Evolutionary conservation across 441 rosid genomes (phyloP).

Genomic region (Cnidoscolus chayamansa): DNA sequence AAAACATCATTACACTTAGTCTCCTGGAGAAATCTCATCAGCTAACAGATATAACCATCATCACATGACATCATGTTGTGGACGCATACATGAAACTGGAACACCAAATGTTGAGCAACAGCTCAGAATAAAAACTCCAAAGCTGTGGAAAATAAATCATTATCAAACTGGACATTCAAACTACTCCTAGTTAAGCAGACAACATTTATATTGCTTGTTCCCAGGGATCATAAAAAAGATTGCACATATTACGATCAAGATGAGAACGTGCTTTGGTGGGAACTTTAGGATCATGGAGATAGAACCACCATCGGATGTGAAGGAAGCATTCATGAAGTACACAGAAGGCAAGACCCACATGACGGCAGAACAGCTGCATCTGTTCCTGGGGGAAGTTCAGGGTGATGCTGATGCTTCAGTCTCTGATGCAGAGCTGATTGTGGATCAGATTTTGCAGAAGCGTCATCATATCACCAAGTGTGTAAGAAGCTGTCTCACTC

Average conservation of each 20-base stretch:
- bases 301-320: slow-evolving; percentile 62
- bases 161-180: background rate
- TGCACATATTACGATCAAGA: slow-evolving; percentile 6
- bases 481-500: slow-evolving; percentile 44
- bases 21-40: no score
- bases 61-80: no score
- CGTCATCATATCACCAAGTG: slow-evolving; percentile 29
- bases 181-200: background rate
- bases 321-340: slow-evolving; percentile 42
- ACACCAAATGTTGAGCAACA: background rate
- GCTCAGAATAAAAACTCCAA: background rate
- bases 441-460: slow-evolving; percentile 45
- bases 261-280: slow-evolving; percentile 63
- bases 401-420: slow-evolving; percentile 39
- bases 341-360: slow-evolving; percentile 52
- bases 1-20: no score
- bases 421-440: slow-evolving; percentile 58
- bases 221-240: no score
- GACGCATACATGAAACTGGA: background rate
- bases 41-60: no score
- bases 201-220: background rate
- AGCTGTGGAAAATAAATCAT: background rate
- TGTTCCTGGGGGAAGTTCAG: slow-evolving; percentile 59
- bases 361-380: slow-evolving; percentile 51
- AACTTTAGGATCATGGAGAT: slow-evolving; percentile 43